phyloP scores from a whole-genome alignment of 352 stramenopile genomes.

The Globisporangium apiculatum region DNA sequence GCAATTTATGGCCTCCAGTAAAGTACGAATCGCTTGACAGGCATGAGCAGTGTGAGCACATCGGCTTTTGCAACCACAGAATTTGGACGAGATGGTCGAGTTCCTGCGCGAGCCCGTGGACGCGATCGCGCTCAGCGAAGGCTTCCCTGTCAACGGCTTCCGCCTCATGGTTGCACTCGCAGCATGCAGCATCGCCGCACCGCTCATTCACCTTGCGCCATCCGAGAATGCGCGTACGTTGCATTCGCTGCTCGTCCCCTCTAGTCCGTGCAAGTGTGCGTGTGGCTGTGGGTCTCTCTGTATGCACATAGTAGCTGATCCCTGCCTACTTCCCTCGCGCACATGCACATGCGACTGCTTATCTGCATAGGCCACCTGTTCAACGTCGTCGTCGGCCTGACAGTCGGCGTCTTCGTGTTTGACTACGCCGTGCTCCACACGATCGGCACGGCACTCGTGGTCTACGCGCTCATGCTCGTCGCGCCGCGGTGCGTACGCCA shows the following conservation, averaged over 20 bases:
- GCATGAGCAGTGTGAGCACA: too few relatives aligned
- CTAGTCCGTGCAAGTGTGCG: too few relatives aligned
- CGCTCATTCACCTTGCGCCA: slow-evolving; percentile 49
- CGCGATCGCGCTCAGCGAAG: slow-evolving; percentile 49
- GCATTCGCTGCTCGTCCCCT: background rate
- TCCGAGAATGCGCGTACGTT: slow-evolving; percentile 55
- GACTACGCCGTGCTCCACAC: slow-evolving; percentile 74
- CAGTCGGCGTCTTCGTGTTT: slow-evolving; percentile 71
- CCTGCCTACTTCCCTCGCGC: too few relatives aligned
- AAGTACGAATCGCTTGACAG: too few relatives aligned
- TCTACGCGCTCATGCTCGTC: slow-evolving; percentile 66
- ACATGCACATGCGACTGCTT: background rate
- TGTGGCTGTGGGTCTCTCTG: too few relatives aligned
- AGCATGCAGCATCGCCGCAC: slow-evolving; percentile 57
- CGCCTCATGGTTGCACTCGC: slow-evolving; percentile 69
- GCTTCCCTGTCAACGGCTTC: slow-evolving; percentile 73
- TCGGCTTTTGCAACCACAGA: too few relatives aligned
- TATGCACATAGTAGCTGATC: too few relatives aligned
- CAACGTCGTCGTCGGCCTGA: slow-evolving; percentile 54
- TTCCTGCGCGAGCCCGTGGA: slow-evolving; percentile 63
- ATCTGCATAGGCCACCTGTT: slow-evolving; percentile 52
- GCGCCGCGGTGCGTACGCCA: slow-evolving; percentile 37
- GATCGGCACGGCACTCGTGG: slow-evolving; percentile 39
- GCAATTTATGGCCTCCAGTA: too few relatives aligned
- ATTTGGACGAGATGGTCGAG: slow-evolving; percentile 50